Percentiles rank a stretch among this genome's conserved stretches.
phyloP scores from a whole-genome alignment of 2,329 filamentous ascomycete species.

The Cladobotryum protrusum region DNA sequence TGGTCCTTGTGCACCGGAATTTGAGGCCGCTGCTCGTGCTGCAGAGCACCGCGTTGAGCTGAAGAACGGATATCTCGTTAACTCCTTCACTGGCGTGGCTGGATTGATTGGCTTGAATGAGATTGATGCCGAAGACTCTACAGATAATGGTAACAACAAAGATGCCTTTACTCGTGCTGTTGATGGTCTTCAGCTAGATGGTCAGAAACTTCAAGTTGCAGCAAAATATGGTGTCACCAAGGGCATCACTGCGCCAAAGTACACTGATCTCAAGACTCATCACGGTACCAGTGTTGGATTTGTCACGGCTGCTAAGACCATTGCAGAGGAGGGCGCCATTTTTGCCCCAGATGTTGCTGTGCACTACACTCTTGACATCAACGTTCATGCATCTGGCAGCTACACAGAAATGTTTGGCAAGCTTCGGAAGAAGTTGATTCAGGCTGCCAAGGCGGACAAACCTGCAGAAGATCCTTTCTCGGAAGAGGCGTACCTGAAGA shows the following conservation, averaged over 20 bases:
- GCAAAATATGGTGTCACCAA: slow-evolving; percentile 52
- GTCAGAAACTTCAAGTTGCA: slow-evolving; percentile 49
- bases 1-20: slow-evolving; percentile 44
- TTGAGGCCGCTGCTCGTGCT: slow-evolving; percentile 32
- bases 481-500: slow-evolving; percentile 44
- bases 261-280: slow-evolving; percentile 36
- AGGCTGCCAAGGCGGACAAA: slow-evolving; percentile 36
- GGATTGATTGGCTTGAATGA: slow-evolving; percentile 56
- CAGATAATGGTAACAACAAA: slow-evolving; percentile 44
- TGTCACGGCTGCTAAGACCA: slow-evolving; percentile 41
- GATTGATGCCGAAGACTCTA: slow-evolving; percentile 51
- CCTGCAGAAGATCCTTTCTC: slow-evolving; percentile 36
- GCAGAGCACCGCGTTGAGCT: slow-evolving; percentile 40
- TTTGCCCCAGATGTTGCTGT: slow-evolving; percentile 50
- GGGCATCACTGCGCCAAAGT: slow-evolving; percentile 51
- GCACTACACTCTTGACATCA: slow-evolving; percentile 51
- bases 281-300: slow-evolving; percentile 56
- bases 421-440: slow-evolving; percentile 48
- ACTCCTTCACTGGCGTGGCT: slow-evolving; percentile 55
- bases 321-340: slow-evolving; percentile 43
- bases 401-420: slow-evolving; percentile 48
- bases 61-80: slow-evolving; percentile 53
- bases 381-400: slow-evolving; percentile 36
- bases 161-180: slow-evolving; percentile 51
- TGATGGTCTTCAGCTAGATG: slow-evolving; percentile 49